phyloP scores from a whole-genome alignment of 2,329 filamentous ascomycete genomes.

The Colletotrichum plurivorum region DNA sequence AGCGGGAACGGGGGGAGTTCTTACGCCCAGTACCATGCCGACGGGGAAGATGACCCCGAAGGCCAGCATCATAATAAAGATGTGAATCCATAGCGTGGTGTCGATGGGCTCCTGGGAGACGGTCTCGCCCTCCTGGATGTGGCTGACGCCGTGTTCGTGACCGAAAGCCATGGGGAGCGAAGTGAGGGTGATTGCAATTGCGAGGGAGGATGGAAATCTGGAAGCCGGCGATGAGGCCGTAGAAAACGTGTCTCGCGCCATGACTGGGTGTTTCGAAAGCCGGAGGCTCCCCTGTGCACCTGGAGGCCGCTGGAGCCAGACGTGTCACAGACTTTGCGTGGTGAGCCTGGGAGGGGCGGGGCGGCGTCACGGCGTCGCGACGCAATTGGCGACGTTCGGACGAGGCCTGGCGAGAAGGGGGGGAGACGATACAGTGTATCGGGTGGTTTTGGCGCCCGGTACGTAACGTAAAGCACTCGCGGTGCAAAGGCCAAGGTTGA shows the following conservation, averaged over 20 bases:
- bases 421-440: background rate
- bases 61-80: constrained; percentile 86
- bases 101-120: constrained; percentile 85
- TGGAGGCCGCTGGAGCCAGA: constrained; percentile 32
- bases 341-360: constrained; percentile 28
- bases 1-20: constrained; percentile 45
- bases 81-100: constrained; percentile 92
- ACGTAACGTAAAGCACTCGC: constrained; percentile 5
- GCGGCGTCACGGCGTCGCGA: constrained; percentile 33
- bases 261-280: constrained; percentile 37
- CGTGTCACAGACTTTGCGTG: constrained; percentile 37
- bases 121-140: constrained; percentile 78
- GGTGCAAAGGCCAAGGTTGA: background rate
- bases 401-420: constrained; percentile 24
- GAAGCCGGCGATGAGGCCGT: constrained; percentile 34
- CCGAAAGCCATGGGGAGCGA: constrained; percentile 43
- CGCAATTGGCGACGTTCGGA: constrained; percentile 40
- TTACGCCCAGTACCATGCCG: constrained; percentile 94
- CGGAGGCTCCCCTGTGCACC: constrained; percentile 20
- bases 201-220: constrained; percentile 16
- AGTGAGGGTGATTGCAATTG: constrained; percentile 30
- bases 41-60: constrained; percentile 94
- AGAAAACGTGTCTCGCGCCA: constrained; percentile 34
- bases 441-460: background rate
- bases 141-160: constrained; percentile 65